Evolutionary conservation across 1,284 basidiomycete genomes (phyloP).

Genomic region (Rhodotorula sp.): DNA sequence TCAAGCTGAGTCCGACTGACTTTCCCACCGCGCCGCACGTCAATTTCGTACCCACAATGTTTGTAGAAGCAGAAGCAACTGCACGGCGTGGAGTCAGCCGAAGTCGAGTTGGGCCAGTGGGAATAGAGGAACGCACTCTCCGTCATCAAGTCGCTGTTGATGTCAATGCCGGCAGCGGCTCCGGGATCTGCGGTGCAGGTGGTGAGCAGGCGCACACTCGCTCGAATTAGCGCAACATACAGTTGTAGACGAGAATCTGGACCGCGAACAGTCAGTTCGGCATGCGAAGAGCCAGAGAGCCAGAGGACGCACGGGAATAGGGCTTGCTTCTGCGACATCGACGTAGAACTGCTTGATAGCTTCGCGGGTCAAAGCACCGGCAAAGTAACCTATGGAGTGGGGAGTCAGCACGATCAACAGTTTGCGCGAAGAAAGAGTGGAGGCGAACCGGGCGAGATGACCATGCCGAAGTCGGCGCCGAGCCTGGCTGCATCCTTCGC

Average conservation of each 20-base stretch:
- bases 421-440: too few relatives aligned
- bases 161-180: slow-evolving; percentile 75
- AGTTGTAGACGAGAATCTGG: slow-evolving; percentile 78
- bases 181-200: slow-evolving; percentile 54
- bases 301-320: slow-evolving; percentile 63
- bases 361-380: slow-evolving; percentile 52
- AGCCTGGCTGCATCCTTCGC: slow-evolving; percentile 74
- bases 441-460: slow-evolving; percentile 51
- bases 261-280: too few relatives aligned
- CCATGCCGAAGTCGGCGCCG: slow-evolving; percentile 73
- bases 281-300: too few relatives aligned
- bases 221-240: slow-evolving; percentile 46
- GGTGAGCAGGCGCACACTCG: rapidly evolving
- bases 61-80: slow-evolving; percentile 24
- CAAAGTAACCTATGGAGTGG: slow-evolving; percentile 50
- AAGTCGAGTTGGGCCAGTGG: not conserved
- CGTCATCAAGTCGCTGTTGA: slow-evolving; percentile 77
- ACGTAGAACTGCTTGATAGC: slow-evolving; percentile 54
- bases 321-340: slow-evolving; percentile 75
- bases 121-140: slow-evolving; percentile 44
- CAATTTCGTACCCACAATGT: slow-evolving; percentile 36
- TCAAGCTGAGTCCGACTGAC: not conserved
- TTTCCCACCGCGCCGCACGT: slow-evolving; percentile 38
- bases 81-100: not conserved
- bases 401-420: too few relatives aligned